Evolutionary conservation across 305 asterid genomes (phyloP).

Genomic region (Fraxinus platypoda): DNA sequence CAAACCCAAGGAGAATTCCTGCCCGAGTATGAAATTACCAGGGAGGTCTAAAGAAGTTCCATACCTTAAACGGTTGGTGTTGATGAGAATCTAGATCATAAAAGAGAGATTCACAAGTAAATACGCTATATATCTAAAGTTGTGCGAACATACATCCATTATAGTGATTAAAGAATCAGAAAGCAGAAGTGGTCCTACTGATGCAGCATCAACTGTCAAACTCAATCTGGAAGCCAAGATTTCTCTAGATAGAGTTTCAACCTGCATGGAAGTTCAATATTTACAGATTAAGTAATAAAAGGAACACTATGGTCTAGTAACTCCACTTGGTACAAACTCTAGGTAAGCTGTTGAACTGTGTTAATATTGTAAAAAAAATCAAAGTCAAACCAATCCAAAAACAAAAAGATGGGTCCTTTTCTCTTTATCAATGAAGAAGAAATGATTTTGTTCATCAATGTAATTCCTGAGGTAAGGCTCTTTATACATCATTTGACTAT

Average conservation of each 20-base stretch:
- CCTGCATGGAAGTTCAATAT: constrained; percentile 49
- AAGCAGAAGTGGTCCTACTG: constrained; percentile 78
- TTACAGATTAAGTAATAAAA: constrained; percentile 18
- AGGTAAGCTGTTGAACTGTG: neutral
- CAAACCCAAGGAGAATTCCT: neutral
- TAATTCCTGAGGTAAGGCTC: neutral
- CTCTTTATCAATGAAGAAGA: neutral
- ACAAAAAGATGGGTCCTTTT: neutral
- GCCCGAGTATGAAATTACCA: neutral
- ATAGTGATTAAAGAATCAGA: constrained; percentile 76
- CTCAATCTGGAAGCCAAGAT: constrained; percentile 93
- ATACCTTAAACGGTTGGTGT: neutral
- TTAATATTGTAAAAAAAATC: neutral
- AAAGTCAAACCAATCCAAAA: neutral
- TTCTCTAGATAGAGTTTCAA: constrained; percentile 79
- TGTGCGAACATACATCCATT: constrained; percentile 75
- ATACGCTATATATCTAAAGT: neutral
- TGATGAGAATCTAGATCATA: neutral
- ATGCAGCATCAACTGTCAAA: constrained; percentile 70
- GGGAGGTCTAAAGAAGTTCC: neutral
- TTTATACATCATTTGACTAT: neutral
- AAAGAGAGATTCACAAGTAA: neutral
- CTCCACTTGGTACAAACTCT: neutral
- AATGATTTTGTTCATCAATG: neutral
- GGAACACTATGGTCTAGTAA: neutral